A percentile compares a stretch with the other conserved stretches of the same genome.
phyloP scores from a whole-genome alignment of 805 yeast genomes.

The Kodamaea hsintzibuensis region DNA sequence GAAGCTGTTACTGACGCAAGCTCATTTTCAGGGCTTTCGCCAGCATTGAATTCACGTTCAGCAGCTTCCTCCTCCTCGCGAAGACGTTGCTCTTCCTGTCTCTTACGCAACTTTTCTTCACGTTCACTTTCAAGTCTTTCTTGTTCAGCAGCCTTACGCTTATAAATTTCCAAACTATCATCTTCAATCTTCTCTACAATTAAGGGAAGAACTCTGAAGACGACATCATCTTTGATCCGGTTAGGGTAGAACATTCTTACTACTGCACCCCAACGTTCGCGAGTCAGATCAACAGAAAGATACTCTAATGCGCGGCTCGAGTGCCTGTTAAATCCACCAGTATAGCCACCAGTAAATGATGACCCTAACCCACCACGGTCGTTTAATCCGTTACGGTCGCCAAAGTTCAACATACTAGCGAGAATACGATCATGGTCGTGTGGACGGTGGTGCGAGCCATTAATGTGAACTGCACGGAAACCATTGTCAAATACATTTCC shows the following conservation, averaged over 20 bases:
- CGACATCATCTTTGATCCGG: slow-evolving; percentile 28
- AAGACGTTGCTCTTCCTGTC: slow-evolving; percentile 30
- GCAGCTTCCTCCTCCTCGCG: slow-evolving; percentile 30
- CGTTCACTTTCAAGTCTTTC: slow-evolving; percentile 25
- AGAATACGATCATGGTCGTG: slow-evolving; percentile 9
- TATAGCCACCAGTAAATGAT: neutral
- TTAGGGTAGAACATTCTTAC: slow-evolving; percentile 48
- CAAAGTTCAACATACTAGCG: slow-evolving; percentile 13
- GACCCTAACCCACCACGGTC: neutral
- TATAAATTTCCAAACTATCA: slow-evolving; percentile 45
- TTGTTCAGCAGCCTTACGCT: slow-evolving; percentile 29
- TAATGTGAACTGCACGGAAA: slow-evolving; percentile 24
- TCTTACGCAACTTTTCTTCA: slow-evolving; percentile 31
- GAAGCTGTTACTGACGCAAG: slow-evolving; percentile 16
- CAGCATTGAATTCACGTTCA: slow-evolving; percentile 15
- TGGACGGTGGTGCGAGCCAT: slow-evolving; percentile 9
- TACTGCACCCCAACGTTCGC: slow-evolving; percentile 69
- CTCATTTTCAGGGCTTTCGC: slow-evolving; percentile 17
- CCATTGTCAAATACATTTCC: slow-evolving; percentile 15
- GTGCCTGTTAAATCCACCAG: neutral
- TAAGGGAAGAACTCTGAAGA: slow-evolving; percentile 23
- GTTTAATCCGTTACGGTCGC: slow-evolving; percentile 15
- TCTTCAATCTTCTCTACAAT: slow-evolving; percentile 50
- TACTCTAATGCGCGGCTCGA: slow-evolving; percentile 8
- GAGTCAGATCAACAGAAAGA: slow-evolving; percentile 48